Conservation (phyloP, 495 filamentous ascomycete genomes). For the Penicillium silybi region DNA sequence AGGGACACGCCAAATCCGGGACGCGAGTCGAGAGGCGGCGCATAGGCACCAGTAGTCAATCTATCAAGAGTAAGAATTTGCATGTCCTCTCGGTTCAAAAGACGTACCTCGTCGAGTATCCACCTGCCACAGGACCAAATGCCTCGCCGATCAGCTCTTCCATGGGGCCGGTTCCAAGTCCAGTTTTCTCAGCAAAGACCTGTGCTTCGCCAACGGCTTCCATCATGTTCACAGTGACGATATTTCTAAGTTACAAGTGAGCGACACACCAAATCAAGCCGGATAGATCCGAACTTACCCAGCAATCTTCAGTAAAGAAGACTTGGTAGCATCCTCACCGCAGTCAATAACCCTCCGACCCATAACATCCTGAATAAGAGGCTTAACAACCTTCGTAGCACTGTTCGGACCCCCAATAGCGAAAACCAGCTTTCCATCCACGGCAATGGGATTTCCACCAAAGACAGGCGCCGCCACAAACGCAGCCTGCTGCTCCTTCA, state of each 20-base stretch:
- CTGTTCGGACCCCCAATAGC: slow-evolving; percentile 38
- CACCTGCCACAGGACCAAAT: slow-evolving; percentile 47
- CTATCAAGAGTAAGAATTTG: slow-evolving; percentile 13
- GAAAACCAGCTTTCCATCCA: slow-evolving; percentile 45
- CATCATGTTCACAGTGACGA: slow-evolving; percentile 47
- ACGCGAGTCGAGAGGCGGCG: slow-evolving; percentile 37
- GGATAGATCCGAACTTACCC: slow-evolving; percentile 21
- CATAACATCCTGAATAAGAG: slow-evolving; percentile 45
- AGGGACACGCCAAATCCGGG: slow-evolving; percentile 45
- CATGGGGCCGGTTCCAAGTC: slow-evolving; percentile 46
- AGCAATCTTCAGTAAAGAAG: slow-evolving; percentile 46
- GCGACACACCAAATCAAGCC: not conserved
- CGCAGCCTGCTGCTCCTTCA: slow-evolving; percentile 32
- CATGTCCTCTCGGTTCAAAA: not conserved
- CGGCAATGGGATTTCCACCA: slow-evolving; percentile 43
- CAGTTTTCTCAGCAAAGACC: slow-evolving; percentile 52
- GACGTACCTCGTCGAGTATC: slow-evolving; percentile 45
- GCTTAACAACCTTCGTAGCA: slow-evolving; percentile 35
- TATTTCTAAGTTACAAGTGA: slow-evolving; percentile 29
- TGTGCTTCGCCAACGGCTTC: slow-evolving; percentile 51
- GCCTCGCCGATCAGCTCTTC: slow-evolving; percentile 49
- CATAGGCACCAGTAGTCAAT: slow-evolving; percentile 42
- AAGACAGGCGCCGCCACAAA: slow-evolving; percentile 45
- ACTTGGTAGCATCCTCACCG: slow-evolving; percentile 44
- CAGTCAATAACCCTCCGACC: slow-evolving; percentile 45